These are phyloP conservation scores for Phytophthora citricola DNA, from an alignment of 352 stramenopile genomes.

Conservation along the genomic window DNA sequence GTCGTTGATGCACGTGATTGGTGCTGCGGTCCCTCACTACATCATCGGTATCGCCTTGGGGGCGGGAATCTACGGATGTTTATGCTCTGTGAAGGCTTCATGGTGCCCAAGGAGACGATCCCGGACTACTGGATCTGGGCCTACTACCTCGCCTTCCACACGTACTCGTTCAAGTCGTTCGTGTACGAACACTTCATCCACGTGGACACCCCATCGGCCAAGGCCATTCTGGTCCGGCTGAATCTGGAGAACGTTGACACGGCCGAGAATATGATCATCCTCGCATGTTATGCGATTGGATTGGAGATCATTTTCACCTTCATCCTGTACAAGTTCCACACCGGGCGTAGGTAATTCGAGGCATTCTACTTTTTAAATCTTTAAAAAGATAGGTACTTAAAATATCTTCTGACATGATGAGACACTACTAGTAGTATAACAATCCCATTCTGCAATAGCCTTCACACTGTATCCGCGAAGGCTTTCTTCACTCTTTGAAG, in stretches of 20 bases:
- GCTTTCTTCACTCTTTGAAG: neutral
- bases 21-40: conserved; percentile 73
- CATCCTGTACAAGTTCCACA: conserved; percentile 31
- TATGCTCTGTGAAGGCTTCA: conserved; percentile 84
- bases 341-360: conserved; percentile 7
- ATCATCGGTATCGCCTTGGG: conserved; percentile 83
- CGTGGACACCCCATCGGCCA: conserved; percentile 6
- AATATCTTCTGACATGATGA: too few relatives aligned
- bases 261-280: conserved; percentile 41
- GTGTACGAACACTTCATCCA: conserved; percentile 74
- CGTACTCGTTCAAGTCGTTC: conserved; percentile 83
- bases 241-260: conserved; percentile 54
- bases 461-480: too few relatives aligned
- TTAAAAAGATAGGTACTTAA: neutral
- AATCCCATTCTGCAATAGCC: too few relatives aligned
- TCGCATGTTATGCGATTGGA: conserved; percentile 33
- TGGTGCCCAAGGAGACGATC: conserved; percentile 70
- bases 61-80: conserved; percentile 80
- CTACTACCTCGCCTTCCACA: conserved; percentile 87
- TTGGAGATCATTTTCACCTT: conserved; percentile 47
- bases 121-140: conserved; percentile 76
- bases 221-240: conserved; percentile 21
- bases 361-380: neutral
- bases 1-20: conserved; percentile 81
- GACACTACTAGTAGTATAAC: too few relatives aligned